Evolutionary conservation across 306 rosid genomes (phyloP).

Genomic region (Cicer chorassanicum): DNA sequence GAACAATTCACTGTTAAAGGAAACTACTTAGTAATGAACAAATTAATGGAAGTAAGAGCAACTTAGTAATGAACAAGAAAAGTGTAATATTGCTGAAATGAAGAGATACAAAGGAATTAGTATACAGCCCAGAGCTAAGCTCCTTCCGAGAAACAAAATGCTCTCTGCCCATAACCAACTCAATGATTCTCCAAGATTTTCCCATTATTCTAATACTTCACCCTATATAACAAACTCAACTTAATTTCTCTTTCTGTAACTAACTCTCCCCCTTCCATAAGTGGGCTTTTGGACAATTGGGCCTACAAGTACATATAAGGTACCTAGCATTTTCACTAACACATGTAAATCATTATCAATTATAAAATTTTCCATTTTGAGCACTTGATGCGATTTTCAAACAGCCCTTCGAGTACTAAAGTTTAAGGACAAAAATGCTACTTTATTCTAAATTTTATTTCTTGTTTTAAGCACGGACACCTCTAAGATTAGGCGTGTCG

Average conservation of each 20-base stretch:
- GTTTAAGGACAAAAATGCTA: no score
- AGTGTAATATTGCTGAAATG: not conserved
- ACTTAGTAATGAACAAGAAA: not conserved
- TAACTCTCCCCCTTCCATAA: not conserved
- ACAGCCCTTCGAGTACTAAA: not conserved
- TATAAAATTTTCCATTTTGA: no score
- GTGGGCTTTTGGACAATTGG: no score
- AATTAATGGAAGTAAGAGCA: no score
- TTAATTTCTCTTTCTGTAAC: not conserved
- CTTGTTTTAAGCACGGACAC: no score
- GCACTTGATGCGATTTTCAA: not conserved
- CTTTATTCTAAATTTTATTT: no score
- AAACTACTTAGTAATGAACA: slow-evolving; percentile 20
- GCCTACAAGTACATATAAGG: no score
- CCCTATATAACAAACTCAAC: not conserved
- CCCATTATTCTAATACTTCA: not conserved
- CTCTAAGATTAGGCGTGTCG: no score
- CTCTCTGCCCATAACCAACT: not conserved
- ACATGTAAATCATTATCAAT: no score
- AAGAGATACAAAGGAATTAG: not conserved
- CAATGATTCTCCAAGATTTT: not conserved
- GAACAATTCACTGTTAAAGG: not conserved
- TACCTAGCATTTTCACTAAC: no score
- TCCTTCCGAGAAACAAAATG: not conserved
- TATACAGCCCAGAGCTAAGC: not conserved